Evolutionary conservation across 495 filamentous ascomycete species (phyloP), one percentile per base, ranked within the genome.

Genomic region (Xylaria venustula): DNA sequence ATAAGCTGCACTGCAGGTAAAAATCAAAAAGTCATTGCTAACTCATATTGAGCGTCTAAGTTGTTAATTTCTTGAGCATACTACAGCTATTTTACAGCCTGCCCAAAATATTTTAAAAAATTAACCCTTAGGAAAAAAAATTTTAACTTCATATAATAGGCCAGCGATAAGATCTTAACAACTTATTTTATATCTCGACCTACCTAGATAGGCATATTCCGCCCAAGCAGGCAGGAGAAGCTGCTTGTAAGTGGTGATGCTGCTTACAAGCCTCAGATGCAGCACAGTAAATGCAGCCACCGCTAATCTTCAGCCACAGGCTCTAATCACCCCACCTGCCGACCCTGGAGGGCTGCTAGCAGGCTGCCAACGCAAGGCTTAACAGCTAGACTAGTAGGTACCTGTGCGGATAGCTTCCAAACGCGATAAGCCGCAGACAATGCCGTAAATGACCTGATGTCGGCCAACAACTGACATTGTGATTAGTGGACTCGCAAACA

Each of bases 301-400:
- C 44, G 45, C 42, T 58, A 58, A 48, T 45, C 11, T 11, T 36
- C 54, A 56, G 54, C 54, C 54, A 56, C 54, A 56, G 41, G 25
- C 4, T n/a, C 7, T 8, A 8, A 34, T 3, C 37, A 40, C 37
- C 37, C 37, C n/a, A n/a, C n/a, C n/a, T n/a, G n/a, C n/a, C n/a
- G n/a, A n/a, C n/a, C n/a, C n/a, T n/a, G n/a, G n/a, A 40, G 37
- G 6, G 14, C 37, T 3, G 14, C 23, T 36, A 37, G 30, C 30
- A 40, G 37, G 37, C 37, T 40, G 48, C 30, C n/a, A 37, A 22
- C 32, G 44, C 52, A 44, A 55, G 52, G 52, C 52, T 55, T 23
- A 15, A 32, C 52, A 55, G 44, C 9, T 4, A 4, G 5, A 17
- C 48, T 25, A 52, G 32, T 37, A 36, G 19, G 42, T 46, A 30